phyloP scores from a whole-genome alignment of 208 protist species.

The Leishmania arabica region DNA sequence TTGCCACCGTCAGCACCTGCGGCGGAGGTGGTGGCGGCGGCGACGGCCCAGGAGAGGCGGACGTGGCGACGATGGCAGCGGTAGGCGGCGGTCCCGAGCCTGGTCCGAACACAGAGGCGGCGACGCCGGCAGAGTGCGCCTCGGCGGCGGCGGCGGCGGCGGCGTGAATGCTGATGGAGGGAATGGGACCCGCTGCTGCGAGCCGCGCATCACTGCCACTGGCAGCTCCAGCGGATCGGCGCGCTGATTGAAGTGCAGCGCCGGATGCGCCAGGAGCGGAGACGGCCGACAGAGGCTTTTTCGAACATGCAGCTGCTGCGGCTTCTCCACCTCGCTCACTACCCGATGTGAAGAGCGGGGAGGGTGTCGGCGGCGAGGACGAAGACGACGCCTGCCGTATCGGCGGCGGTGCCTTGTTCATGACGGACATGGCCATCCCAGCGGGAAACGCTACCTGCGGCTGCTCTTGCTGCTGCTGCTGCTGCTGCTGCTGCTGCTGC shows the following conservation, averaged over 20 bases:
- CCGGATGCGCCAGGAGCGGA: background rate
- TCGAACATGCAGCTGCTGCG: background rate
- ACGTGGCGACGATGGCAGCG: background rate
- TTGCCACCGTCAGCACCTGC: background rate
- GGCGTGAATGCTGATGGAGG: slow-evolving; percentile 25
- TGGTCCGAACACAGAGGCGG: background rate
- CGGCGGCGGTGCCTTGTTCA: background rate
- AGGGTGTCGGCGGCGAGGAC: slow-evolving; percentile 21
- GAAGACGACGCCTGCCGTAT: slow-evolving; percentile 4
- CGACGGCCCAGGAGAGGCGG: slow-evolving; percentile 1
- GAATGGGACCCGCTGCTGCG: background rate
- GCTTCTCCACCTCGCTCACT: background rate
- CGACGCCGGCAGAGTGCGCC: background rate
- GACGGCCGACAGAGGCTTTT: background rate
- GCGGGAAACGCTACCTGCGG: background rate
- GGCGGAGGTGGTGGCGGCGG: background rate
- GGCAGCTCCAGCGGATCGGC: background rate
- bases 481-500: slow-evolving; percentile 5
- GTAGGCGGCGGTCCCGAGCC: background rate
- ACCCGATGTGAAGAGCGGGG: slow-evolving; percentile 17
- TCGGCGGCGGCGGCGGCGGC: background rate
- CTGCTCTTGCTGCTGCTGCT: background rate
- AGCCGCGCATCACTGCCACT: background rate
- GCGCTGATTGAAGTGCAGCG: background rate
- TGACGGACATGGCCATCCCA: background rate